Conservation (phyloP, 2,329 filamentous ascomycete genomes). For the Hansfordia pulvinata region DNA sequence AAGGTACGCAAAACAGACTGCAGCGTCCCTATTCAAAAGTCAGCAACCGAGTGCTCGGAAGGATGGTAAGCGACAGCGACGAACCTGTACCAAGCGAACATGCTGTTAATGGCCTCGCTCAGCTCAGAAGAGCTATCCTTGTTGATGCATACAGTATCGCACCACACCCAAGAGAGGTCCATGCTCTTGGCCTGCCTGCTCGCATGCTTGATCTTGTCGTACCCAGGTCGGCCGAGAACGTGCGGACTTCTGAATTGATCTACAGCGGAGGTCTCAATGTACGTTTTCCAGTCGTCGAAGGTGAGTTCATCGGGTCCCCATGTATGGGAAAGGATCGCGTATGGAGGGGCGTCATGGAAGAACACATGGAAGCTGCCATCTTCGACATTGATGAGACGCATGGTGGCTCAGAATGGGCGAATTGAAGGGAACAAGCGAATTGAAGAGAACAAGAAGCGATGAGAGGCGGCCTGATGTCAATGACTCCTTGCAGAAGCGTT, state of each 20-base stretch:
- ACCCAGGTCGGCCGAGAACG: too few species aligned
- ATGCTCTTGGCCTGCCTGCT: constrained; percentile 2
- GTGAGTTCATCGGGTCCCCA: constrained; percentile 4
- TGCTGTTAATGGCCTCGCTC: constrained; percentile 7
- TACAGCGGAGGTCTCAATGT: too few species aligned
- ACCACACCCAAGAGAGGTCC: constrained; percentile 4
- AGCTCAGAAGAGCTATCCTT: constrained; percentile 7
- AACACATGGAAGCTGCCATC: constrained; percentile 3
- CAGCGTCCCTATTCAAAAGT: constrained; percentile 3
- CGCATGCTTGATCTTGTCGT: constrained; percentile 5
- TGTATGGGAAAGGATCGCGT: constrained; percentile 7
- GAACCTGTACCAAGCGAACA: constrained; percentile 9
- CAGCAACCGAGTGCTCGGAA: too few species aligned
- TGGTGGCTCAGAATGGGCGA: too few species aligned
- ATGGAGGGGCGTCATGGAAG: constrained; percentile 2
- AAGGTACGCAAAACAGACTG: constrained; percentile 6
- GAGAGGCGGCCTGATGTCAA: too few species aligned
- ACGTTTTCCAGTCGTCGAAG: constrained; percentile 1
- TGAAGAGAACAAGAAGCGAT: too few species aligned
- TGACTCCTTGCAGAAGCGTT: too few species aligned
- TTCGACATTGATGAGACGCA: constrained; percentile 6
- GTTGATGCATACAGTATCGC: constrained; percentile 8
- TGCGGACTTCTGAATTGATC: too few species aligned
- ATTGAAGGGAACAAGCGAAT: too few species aligned
- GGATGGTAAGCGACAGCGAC: too few species aligned